These are phyloP conservation scores for Rhizophora mangle DNA, from an alignment of 345 rosid genomes.

Conservation along the genomic window DNA sequence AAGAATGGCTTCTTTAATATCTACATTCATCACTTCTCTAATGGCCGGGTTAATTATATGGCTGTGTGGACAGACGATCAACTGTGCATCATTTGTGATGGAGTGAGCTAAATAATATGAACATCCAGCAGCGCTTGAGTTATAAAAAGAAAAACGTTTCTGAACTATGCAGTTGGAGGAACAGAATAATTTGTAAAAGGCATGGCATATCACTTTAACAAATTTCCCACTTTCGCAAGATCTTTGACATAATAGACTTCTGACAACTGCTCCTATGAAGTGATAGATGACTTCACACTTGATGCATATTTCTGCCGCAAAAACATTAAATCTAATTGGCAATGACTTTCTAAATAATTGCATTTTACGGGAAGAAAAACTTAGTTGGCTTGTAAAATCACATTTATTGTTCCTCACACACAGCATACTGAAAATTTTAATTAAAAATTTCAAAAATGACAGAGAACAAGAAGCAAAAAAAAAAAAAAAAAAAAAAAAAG, in stretches of 20 bases:
- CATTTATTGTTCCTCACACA: conserved; percentile 49
- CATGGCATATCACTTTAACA: conserved; percentile 63
- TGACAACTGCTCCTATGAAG: conserved; percentile 83
- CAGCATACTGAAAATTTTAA: conserved; percentile 49
- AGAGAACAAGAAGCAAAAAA: too few relatives aligned
- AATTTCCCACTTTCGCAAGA: conserved; percentile 86
- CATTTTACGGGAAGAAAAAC: conserved; percentile 30
- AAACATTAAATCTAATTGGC: conserved; percentile 8
- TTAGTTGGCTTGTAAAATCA: conserved; percentile 63
- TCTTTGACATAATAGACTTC: conserved; percentile 95
- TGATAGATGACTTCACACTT: conserved; percentile 72
- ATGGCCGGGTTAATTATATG: conserved; percentile 79
- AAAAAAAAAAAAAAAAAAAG: too few relatives aligned
- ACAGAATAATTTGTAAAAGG: background rate
- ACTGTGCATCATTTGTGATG: conserved; percentile 72
- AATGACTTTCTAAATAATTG: conserved; percentile 2
- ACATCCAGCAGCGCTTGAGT: conserved; percentile 47
- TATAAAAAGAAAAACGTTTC: too few relatives aligned
- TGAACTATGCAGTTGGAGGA: too few relatives aligned
- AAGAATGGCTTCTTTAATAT: conserved; percentile 75
- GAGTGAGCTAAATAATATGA: conserved; percentile 81
- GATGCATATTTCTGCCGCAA: conserved; percentile 55
- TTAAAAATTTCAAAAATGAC: too few relatives aligned
- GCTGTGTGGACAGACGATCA: conserved; percentile 84
- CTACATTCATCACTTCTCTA: conserved; percentile 88